Evolutionary conservation across 345 rosid species (phyloP).

Genomic region (Psidium guajava): DNA sequence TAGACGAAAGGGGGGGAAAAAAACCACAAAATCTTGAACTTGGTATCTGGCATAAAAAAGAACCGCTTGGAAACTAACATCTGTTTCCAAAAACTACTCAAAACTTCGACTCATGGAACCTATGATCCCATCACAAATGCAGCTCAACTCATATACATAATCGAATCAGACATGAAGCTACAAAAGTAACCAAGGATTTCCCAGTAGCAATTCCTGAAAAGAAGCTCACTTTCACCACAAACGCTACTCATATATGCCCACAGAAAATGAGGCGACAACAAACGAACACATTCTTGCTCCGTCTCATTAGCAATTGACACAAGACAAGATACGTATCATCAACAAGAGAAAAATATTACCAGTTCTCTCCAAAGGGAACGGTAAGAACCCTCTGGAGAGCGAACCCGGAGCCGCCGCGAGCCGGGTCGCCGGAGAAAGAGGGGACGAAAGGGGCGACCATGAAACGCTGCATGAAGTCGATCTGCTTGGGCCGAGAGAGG

Average conservation of each 20-base stretch:
- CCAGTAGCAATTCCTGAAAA: background rate
- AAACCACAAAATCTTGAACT: background rate
- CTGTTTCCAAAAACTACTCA: background rate
- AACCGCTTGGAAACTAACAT: background rate
- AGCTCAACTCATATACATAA: background rate
- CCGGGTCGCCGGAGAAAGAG: constrained; percentile 33
- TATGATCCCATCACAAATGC: background rate
- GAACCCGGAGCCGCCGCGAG: constrained; percentile 13
- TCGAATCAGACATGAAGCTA: background rate
- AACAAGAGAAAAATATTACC: constrained; percentile 21
- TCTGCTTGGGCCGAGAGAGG: constrained; percentile 66
- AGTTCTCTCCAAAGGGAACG: constrained; percentile 46
- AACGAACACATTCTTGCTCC: background rate
- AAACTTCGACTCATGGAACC: background rate
- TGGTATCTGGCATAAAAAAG: background rate
- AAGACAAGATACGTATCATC: background rate
- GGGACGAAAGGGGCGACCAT: constrained; percentile 64
- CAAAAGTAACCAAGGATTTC: background rate
- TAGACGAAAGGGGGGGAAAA: background rate
- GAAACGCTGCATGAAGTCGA: constrained; percentile 86
- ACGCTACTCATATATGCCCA: background rate
- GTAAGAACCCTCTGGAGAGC: constrained; percentile 60
- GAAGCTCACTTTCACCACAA: background rate
- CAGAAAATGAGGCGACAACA: background rate
- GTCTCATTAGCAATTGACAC: background rate